These are phyloP conservation scores for Cicer cuneatum DNA, from an alignment of 306 rosid genomes.

Conservation along the genomic window DNA sequence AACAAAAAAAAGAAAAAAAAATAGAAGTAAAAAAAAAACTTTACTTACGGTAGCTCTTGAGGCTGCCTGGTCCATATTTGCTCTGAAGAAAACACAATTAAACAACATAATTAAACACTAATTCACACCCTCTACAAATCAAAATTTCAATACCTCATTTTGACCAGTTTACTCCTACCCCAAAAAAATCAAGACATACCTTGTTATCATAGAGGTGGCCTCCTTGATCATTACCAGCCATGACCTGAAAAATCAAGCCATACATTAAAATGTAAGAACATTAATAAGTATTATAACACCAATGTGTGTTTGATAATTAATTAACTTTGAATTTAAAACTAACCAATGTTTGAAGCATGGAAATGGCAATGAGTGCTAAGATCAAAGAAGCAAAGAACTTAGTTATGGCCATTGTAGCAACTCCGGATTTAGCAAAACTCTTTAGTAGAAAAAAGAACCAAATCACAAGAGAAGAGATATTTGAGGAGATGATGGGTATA, in stretches of 20 bases:
- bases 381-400: conserved; percentile 46
- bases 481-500: conserved; percentile 37
- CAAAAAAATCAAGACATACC: conserved; percentile 24
- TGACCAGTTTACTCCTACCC: not conserved
- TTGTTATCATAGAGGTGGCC: conserved; percentile 31
- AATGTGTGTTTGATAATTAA: not conserved
- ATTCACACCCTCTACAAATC: not conserved
- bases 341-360: conserved; percentile 52
- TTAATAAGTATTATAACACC: not conserved
- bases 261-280: conserved; percentile 27
- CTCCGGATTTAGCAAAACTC: conserved; percentile 36
- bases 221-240: conserved; percentile 45
- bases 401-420: conserved; percentile 35
- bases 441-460: not conserved
- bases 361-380: conserved; percentile 49
- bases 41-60: conserved; percentile 48
- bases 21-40: not conserved
- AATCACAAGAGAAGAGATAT: conserved; percentile 24
- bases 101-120: conserved; percentile 13
- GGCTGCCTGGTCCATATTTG: conserved; percentile 46
- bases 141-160: conserved; percentile 14
- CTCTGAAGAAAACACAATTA: conserved; percentile 41
- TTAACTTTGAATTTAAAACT: conserved; percentile 8
- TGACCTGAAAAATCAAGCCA: conserved; percentile 44
- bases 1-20: not conserved